Evolutionary conservation across 768 basidiomycete genomes (phyloP).

Genomic region (Pleurotus cornucopiae): DNA sequence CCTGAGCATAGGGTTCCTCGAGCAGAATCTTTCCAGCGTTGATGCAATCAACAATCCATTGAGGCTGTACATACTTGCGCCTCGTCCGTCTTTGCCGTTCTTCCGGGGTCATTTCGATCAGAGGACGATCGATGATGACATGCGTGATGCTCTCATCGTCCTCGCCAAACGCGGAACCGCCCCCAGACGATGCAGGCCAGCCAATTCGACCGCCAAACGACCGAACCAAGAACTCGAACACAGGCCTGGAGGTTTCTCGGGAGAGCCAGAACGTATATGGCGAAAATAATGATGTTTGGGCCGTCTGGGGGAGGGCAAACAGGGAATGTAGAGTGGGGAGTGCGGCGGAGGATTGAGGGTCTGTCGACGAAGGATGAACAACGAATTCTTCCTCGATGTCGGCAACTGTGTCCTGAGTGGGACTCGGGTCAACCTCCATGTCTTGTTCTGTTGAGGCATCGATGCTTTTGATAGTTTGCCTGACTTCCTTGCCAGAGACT

Average conservation of each 20-base stretch:
- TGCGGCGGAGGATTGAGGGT: conserved; percentile 36
- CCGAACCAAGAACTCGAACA: conserved; percentile 92
- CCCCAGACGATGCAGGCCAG: conserved; percentile 80
- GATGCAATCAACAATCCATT: conserved; percentile 96
- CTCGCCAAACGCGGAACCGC: conserved; percentile 77
- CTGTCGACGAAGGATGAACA: conserved; percentile 49
- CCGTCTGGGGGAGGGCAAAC: conserved; percentile 52
- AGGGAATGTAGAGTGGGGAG: conserved; percentile 71
- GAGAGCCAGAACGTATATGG: conserved; percentile 92
- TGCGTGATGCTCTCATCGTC: conserved; percentile 86
- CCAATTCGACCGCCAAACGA: conserved; percentile 91
- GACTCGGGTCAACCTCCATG: conserved; percentile 31
- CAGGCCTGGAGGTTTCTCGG: conserved; percentile 83
- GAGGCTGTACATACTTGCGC: conserved; percentile 91
- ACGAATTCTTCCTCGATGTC: conserved; percentile 68
- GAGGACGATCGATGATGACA: conserved; percentile 89
- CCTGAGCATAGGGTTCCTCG: conserved; percentile 84
- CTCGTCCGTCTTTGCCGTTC: conserved; percentile 59
- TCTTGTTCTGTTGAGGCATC: conserved; percentile 20
- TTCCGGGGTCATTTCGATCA: conserved; percentile 44
- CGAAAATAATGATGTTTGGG: conserved; percentile 66
- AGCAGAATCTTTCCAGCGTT: conserved; percentile 82
- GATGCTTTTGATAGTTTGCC: conserved; percentile 60
- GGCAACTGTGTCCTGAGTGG: conserved; percentile 28
- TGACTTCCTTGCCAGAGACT: conserved; percentile 49